Base-by-base conservation (phyloP, 345 rosid species). In the Clausena lansium region DNA sequence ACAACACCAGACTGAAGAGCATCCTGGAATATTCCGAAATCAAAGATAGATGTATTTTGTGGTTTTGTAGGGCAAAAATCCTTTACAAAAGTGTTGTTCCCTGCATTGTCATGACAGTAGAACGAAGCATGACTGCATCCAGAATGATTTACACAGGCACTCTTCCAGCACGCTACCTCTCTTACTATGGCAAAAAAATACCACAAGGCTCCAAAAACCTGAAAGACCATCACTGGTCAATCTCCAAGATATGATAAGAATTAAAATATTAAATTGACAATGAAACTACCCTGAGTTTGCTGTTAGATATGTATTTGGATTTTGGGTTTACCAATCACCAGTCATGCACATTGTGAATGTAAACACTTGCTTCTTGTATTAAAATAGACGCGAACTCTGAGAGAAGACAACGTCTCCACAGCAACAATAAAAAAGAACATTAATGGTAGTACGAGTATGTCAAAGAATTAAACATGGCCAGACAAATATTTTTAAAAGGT, bases 1-100 rank as follows among this genome's bases (percentile, higher is more conserved):
- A 82, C 83, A 25, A 83, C 67, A 45, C 87, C 83, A 39, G 84
- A 81, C 70, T 81, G 70, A 30, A 80, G 83, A 28, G 85, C 89
- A 28, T 74, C 80, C 0, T 66, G 79, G 73, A 76, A 86, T 24
- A 81, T 82, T 60, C 86, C 86, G 73, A 84, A 86, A 62, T 84
- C 73, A 66, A 76, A 81, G 17, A 41, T 25, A 0, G 71, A 41
- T 57, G 57, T 39, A 65, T 81, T 77, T 59, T 52, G 69, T n/a
- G 73, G 13, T 39, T 71, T 25, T 24, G 82, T 47, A 4, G 89
- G 79, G 66, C 87, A 87, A 57, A 4, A 24, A 8, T 2, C 66
- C 64, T 79, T 33, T 58, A 81, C 50, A 36, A 70, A 82, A 22
- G 77, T 9, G 33, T 52, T 27, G 17, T 71, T 14, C 66, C 39